Evolutionary conservation across 1,139 yeast species (phyloP).

Genomic region (Zygosaccharomyces sapae): DNA sequence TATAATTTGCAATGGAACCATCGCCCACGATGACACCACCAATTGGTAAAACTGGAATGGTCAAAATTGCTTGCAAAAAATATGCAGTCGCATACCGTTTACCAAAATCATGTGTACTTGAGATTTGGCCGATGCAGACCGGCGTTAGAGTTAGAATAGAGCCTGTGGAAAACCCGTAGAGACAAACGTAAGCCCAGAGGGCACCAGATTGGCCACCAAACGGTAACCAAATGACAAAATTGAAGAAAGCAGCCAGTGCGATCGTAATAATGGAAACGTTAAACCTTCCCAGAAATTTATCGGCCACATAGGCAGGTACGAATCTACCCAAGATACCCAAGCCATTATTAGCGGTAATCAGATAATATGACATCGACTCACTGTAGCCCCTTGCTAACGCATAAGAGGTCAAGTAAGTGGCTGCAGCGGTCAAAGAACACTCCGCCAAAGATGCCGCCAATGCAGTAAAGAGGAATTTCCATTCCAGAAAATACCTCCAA

Average conservation of each 20-base stretch:
- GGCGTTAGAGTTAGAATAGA: conserved; percentile 45
- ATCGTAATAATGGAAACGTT: conserved; percentile 49
- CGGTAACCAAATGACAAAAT: conserved; percentile 37
- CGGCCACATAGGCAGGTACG: conserved; percentile 51
- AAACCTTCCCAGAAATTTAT: conserved; percentile 53
- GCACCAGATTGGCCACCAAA: conserved; percentile 35
- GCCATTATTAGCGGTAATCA: conserved; percentile 56
- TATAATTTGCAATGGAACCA: conserved; percentile 31
- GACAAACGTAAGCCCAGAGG: conserved; percentile 36
- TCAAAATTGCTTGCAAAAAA: conserved; percentile 43
- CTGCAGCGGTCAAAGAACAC: conserved; percentile 48
- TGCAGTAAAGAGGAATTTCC: conserved; percentile 40
- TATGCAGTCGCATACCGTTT: conserved; percentile 48
- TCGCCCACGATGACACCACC: conserved; percentile 50
- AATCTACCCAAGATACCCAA: conserved; percentile 57
- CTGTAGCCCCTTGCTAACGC: conserved; percentile 42
- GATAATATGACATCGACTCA: conserved; percentile 48
- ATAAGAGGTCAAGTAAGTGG: conserved; percentile 31
- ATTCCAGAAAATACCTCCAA: conserved; percentile 40
- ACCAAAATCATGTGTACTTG: conserved; percentile 49
- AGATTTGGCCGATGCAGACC: conserved; percentile 48
- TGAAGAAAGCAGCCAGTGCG: conserved; percentile 40
- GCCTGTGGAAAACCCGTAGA: conserved; percentile 39
- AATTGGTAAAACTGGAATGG: conserved; percentile 46
- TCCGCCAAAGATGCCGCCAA: conserved; percentile 50